A percentile compares a stretch with the other conserved stretches of the same genome.
Evolutionary conservation across 768 basidiomycete genomes (phyloP).

Genomic region (Lactifluus echinatus): DNA sequence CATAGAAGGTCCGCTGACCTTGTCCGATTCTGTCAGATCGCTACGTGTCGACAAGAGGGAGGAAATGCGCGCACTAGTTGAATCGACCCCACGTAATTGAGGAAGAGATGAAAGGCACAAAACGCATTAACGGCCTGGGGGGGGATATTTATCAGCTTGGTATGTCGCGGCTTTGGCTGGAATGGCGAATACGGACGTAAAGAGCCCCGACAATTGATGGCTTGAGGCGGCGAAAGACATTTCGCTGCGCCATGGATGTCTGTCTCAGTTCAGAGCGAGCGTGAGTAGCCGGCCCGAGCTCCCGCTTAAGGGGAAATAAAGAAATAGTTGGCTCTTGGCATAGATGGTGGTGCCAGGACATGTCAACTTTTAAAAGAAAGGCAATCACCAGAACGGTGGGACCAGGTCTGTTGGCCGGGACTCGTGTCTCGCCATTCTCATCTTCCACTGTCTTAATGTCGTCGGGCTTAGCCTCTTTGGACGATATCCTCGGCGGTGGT

Average conservation of each 20-base stretch:
- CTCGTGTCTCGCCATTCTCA: conserved; percentile 50
- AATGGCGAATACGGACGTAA: conserved; percentile 7
- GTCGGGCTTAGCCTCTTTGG: conserved; percentile 86
- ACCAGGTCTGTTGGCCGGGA: conserved; percentile 36
- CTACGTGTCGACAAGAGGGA: neutral
- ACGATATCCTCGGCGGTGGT: conserved; percentile 92
- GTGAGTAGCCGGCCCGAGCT: neutral
- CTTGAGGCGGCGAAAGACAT: conserved; percentile 7
- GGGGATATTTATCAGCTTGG: conserved; percentile 29
- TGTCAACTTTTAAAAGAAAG: conserved; percentile 81
- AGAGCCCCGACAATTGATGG: conserved; percentile 10
- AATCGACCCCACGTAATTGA: conserved; percentile 49
- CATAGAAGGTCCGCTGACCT: conserved; percentile 77
- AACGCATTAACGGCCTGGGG: conserved; percentile 36
- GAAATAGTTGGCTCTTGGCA: no score
- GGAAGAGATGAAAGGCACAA: conserved; percentile 54
- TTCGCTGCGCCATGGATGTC: conserved; percentile 1
- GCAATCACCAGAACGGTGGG: conserved; percentile 36
- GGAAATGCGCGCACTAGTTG: conserved; percentile 35
- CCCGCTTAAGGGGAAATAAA: no score
- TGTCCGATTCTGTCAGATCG: neutral
- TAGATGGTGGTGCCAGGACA: conserved; percentile 21
- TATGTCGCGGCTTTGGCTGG: conserved; percentile 1
- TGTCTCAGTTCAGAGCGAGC: neutral
- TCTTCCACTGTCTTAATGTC: conserved; percentile 55